Evolutionary conservation across 2,329 filamentous ascomycete genomes (phyloP), one percentile per base, ranked within the genome.

Genomic region (Penicillium sp.): DNA sequence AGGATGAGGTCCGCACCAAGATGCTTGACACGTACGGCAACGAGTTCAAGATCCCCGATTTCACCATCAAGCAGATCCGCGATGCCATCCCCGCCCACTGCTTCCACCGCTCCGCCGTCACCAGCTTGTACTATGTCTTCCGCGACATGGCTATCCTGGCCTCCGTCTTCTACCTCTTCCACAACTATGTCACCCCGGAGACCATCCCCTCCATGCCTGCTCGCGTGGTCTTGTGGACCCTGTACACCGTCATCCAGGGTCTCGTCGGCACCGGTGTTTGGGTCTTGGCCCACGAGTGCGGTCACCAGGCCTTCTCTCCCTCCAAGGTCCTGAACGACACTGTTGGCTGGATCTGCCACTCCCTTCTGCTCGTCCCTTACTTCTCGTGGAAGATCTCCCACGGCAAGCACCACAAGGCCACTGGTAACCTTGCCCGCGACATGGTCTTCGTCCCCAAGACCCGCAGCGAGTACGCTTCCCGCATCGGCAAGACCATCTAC

Each of bases 361-460:
- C 93, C 39, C 78, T 87, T 46, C 87, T 97, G 40, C 83, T 97
- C 57, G 94, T 99, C 50, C 95, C 95, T 22, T 99, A 98, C 83
- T 99, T 97, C 83, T 96, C 92, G 75, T 99, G 95, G 95, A 96
- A 99, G 82, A 93, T 98, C 79, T 96, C 92, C 67, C 95, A 99
- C 82, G 90, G 92, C 82, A 96, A 96, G 87, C 95, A 99, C 83
- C 95, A 99, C 90, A 98, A 98, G 86, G 92, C 93, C 65, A 99
- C 95, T 40, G 95, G 93, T 70, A 87, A 99, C 84, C 88, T 99
- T 81, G 92, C 96, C 80, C 91, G 94, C 68, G 95, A 99, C 80
- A 99, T 99, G 95, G 95, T 98, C 64, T 98, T 97, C 76, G 84
- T 98, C n/a, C 95, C 95, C 60, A 91, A 91, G 79, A 96, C 92